These are phyloP conservation scores for Elymus sibiricus DNA, from an alignment of 176 grass and related monocot genomes.

Conservation along the genomic window DNA sequence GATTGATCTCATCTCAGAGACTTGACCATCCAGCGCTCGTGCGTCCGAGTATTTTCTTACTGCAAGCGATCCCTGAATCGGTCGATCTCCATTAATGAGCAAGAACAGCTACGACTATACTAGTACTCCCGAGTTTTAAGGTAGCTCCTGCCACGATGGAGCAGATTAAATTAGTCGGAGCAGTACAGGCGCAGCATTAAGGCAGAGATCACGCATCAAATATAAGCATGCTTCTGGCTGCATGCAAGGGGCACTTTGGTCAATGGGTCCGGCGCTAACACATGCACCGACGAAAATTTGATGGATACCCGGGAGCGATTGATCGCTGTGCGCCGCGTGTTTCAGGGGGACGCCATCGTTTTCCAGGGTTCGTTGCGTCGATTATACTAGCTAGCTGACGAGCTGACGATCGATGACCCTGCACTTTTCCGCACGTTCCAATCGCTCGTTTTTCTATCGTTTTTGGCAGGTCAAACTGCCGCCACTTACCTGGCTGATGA, in stretches of 20 bases:
- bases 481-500: not conserved
- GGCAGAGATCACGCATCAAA: not conserved
- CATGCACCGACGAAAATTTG: constrained; percentile 17
- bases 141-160: not conserved
- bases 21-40: not conserved
- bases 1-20: not conserved
- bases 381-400: not conserved
- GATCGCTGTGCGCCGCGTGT: not conserved
- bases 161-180: not conserved
- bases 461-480: not conserved
- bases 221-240: not conserved
- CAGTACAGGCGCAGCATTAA: not conserved
- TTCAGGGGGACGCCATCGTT: not conserved
- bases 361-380: not conserved
- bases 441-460: not conserved
- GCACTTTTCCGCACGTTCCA: not conserved
- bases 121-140: not conserved
- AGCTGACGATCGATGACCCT: not conserved
- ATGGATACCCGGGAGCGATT: constrained; percentile 15
- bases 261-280: not conserved
- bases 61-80: not conserved
- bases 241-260: not conserved
- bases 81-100: not conserved
- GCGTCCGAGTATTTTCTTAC: not conserved
- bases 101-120: not conserved